phyloP scores from a whole-genome alignment of 1,284 basidiomycete species.

The Peniophora sp. region DNA sequence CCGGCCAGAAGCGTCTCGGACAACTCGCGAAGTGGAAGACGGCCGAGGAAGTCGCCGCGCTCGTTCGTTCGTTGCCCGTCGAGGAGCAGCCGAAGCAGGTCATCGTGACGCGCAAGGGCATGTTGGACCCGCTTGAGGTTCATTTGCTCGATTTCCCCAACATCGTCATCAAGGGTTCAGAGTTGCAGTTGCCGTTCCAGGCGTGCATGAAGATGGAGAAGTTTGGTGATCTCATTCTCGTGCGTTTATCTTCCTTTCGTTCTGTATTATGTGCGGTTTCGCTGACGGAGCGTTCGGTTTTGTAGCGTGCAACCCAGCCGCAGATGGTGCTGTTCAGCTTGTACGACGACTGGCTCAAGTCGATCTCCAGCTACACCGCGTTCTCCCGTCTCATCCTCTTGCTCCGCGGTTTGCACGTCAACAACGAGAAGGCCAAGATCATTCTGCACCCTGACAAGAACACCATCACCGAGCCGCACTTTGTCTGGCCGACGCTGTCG shows the following conservation, averaged over 20 bases:
- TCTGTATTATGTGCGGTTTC: not conserved
- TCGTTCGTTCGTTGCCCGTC: conserved; percentile 94
- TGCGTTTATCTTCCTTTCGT: conserved; percentile 23
- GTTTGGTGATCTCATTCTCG: conserved; percentile 95
- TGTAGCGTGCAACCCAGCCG: conserved; percentile 86
- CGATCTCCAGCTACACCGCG: conserved; percentile 97
- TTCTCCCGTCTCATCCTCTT: conserved; percentile 97
- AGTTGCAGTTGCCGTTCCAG: conserved; percentile 98
- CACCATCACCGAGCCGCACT: conserved; percentile 95
- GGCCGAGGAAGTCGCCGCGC: conserved; percentile 97
- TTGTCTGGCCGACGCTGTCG: conserved; percentile 93
- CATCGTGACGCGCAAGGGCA: conserved; percentile 99
- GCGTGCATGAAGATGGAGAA: conserved; percentile 99
- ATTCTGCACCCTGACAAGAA: conserved; percentile 89
- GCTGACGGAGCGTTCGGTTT: conserved; percentile 5
- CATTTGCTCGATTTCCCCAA: conserved; percentile 99
- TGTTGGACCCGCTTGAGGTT: conserved; percentile 97
- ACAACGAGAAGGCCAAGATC: conserved; percentile 99
- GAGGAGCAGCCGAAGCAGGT: conserved; percentile 99
- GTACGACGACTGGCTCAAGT: conserved; percentile 99
- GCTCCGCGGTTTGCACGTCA: conserved; percentile 95
- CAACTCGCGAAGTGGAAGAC: conserved; percentile 99
- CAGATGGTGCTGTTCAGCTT: conserved; percentile 99
- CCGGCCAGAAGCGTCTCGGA: conserved; percentile 98
- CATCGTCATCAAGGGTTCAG: conserved; percentile 99